Base-by-base conservation (phyloP, 2,329 filamentous ascomycete genomes). In the Alternaria atra region DNA sequence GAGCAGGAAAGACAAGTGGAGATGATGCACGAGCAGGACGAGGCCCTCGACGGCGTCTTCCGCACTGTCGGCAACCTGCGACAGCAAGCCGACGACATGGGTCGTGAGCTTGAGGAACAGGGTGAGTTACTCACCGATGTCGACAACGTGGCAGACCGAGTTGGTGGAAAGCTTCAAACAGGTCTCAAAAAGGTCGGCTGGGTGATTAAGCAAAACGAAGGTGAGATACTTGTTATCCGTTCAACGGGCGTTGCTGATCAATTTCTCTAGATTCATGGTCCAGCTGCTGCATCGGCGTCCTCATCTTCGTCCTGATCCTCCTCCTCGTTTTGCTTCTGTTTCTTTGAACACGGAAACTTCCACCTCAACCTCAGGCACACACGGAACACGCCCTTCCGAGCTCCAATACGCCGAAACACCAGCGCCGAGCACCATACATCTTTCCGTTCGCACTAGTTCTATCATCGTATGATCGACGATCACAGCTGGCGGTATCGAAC, bases 61-160 rank as follows among this genome's bases (percentile, higher is more conserved):
- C 88, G 90, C 68, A 98, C 94, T 1, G 95, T 99, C 25, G 94
- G 94, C 2, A 97, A 93, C 76, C 81, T 99, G 75, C 85, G 94
- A 57, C 86, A 91, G 75, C 95, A 98, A 84, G 96, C 95, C 2
- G 90, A 96, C 79, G 92, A 93, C 70, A 99, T 99, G 94, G 94
- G 95, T 1, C 85, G 94, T 58, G 95, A 99, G 82, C 84, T 99
- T 46, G 96, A 97, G 80, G 95, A 99, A 82, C 95, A 99, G 84
- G 86, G 86, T 23, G 92, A 93, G 78, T 90, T 98, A 86, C 84
- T 99, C 58, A 90, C 95, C 65, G 89, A 91, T 53, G 91, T 96
- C 40, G 94, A 98, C 79, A 86, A 85, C 30, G 84, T 97, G 58
- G 93, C 92, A 4, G 94, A 98, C 77, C 86, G 94, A 34, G 93